Evolutionary conservation across 805 yeast genomes (phyloP).

Genomic region (Zygotorulaspora florentina): DNA sequence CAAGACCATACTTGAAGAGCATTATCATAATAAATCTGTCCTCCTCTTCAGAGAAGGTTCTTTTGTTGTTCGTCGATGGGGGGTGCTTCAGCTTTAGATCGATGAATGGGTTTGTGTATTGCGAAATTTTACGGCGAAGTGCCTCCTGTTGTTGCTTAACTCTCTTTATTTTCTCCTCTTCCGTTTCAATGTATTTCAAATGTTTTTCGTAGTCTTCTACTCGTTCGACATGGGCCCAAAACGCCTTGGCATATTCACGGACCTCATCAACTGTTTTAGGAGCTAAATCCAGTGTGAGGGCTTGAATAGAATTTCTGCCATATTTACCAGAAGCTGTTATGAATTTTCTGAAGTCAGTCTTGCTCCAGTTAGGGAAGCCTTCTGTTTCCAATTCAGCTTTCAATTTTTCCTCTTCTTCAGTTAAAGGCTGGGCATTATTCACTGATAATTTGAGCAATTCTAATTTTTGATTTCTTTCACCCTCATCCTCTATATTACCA

Average conservation of each 20-base stretch:
- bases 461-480: constrained; percentile 44
- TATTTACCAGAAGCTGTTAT: constrained; percentile 68
- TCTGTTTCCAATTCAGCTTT: constrained; percentile 54
- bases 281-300: constrained; percentile 68
- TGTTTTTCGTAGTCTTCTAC: constrained; percentile 89
- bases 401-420: constrained; percentile 71
- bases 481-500: constrained; percentile 39
- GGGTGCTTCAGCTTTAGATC: constrained; percentile 71
- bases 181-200: constrained; percentile 74
- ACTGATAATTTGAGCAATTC: constrained; percentile 68
- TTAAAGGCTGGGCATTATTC: constrained; percentile 70
- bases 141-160: constrained; percentile 70
- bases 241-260: constrained; percentile 65
- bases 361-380: constrained; percentile 80
- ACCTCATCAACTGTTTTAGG: constrained; percentile 81
- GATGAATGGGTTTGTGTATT: constrained; percentile 71
- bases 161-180: constrained; percentile 76
- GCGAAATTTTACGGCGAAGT: constrained; percentile 67
- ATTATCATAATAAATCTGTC: constrained; percentile 83
- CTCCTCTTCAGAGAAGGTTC: constrained; percentile 80
- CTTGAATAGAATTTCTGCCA: constrained; percentile 70
- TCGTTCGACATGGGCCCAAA: constrained; percentile 74
- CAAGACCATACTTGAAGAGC: constrained; percentile 75
- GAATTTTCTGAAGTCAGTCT: constrained; percentile 83
- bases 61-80: constrained; percentile 60